Base-by-base conservation (phyloP, 2,329 filamentous ascomycete species). In the Scortechinia acanthostroma region DNA sequence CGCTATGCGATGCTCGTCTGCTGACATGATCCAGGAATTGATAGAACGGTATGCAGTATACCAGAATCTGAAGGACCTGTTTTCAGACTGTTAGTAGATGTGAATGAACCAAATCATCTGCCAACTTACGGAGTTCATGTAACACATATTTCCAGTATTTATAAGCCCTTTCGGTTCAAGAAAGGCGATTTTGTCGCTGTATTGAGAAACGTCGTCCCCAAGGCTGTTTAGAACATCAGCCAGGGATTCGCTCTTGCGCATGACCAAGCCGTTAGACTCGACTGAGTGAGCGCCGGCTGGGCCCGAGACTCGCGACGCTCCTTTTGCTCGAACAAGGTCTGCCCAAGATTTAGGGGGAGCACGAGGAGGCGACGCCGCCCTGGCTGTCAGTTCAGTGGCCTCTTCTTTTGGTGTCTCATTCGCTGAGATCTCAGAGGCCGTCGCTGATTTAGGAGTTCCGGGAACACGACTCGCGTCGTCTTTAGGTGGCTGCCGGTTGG, bases 91-190 rank as follows among this genome's bases (percentile, higher is more conserved):
- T 64, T 69, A 3, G 56, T 57, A 5, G 71, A 68, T 1, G 71
- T 73, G 15, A 63, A 61, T 22, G 58, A 58, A 5, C 51, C 60
- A 40, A 59, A n/a, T n/a, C n/a, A n/a, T n/a, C n/a, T n/a, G n/a
- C n/a, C n/a, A n/a, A n/a, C n/a, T n/a, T n/a, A n/a, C 35, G 6
- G 35, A 40, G 35, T 40, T 40, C 35, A 40, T 40, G 35, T 40
- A 98, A 66, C 93, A 98, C 88, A 97, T 94, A 60, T 98, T 97
- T 43, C 93, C 93, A 33, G 91, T 94, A 66, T 98, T 98, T 53
- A 95, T 87, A 58, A 98, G 76, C 43, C 93, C 93, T 52, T 91
- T 80, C 43, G 93, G 93, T 65, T 97, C 89, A 43, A 98, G 74
- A 58, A 96, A 96, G 16, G 86, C 73, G 52, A 91, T 70, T 55